Evolutionary conservation across 305 asterid species (phyloP).

Genomic region (Fraxinus angustifolia): DNA sequence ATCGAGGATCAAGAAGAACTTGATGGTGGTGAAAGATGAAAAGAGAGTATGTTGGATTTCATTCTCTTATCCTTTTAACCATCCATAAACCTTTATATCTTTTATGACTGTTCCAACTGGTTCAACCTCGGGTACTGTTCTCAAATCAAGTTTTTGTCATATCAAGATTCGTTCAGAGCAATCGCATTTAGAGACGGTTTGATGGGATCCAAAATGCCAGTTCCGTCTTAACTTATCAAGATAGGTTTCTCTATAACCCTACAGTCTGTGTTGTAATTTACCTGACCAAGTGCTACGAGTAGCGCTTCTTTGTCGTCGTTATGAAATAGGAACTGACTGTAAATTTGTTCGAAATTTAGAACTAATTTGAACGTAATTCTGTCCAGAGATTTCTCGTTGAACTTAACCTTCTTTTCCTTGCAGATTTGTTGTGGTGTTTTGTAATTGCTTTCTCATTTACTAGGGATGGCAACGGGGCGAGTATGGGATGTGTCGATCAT

Average conservation of each 20-base stretch:
- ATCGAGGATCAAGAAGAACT: conserved; percentile 96
- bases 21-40: conserved; percentile 82
- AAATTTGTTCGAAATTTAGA: background rate
- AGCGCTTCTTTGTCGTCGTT: background rate
- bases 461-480: too few species aligned
- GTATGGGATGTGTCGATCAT: too few species aligned
- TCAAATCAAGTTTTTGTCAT: background rate
- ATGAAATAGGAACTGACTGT: background rate
- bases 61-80: background rate
- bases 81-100: background rate
- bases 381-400: background rate
- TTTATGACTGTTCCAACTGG: background rate
- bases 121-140: background rate
- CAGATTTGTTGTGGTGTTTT: background rate
- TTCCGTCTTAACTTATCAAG: background rate
- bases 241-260: background rate
- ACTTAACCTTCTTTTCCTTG: background rate
- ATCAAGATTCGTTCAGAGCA: background rate
- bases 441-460: background rate
- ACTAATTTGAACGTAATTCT: background rate
- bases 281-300: background rate
- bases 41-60: background rate
- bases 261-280: background rate
- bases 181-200: background rate
- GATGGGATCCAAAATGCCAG: background rate